Base-by-base conservation (phyloP, 345 rosid species). In the Kernera saxatilis region DNA sequence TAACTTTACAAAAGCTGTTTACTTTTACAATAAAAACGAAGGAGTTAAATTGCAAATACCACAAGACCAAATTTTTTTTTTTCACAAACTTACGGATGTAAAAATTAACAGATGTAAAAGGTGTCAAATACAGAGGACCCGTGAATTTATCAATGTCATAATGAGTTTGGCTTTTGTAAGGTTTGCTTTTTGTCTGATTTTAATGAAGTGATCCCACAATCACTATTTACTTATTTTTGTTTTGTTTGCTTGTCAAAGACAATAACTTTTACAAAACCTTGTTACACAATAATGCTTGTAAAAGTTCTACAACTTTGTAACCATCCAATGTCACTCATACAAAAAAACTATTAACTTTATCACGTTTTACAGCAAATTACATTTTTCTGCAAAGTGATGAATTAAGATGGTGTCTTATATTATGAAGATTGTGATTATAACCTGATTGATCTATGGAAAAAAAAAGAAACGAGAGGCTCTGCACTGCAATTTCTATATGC, bases 151-250 rank as follows among this genome's bases (percentile, higher is more conserved):
- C 77, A 48, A 48, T 65, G 58, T 56, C 67, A 65, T 73, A 52
- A 56, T 65, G 52, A 27, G 60, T 56, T 36, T 56, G 30, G 65
- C 71, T 45, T 46, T 55, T 64, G 77, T 54, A 73, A 35, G 41
- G 65, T 65, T 73, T 65, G 65, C 66, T 55, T 73, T 73, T 73
- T 73, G 71, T 73, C 66, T 73, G 71, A 48, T 73, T 65, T 56
- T 65, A 44, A 45, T 56, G 66, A 56, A 73, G 58, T 73, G 77
- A 64, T 73, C 77, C 77, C 77, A 64, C 77, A 64, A 35, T 73
- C 65, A 54, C 56, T 44, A 13, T 44, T 43, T 64, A 29, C 37
- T 45, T 8, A 6, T 54, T 55, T 32, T 15, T 29, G 4, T 41
- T 52, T 46, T 18, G 3, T 51, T 51, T 61, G 61, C 60, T 50